Base-by-base conservation (phyloP, 495 filamentous ascomycete species). In the Penicillium waksmanii region DNA sequence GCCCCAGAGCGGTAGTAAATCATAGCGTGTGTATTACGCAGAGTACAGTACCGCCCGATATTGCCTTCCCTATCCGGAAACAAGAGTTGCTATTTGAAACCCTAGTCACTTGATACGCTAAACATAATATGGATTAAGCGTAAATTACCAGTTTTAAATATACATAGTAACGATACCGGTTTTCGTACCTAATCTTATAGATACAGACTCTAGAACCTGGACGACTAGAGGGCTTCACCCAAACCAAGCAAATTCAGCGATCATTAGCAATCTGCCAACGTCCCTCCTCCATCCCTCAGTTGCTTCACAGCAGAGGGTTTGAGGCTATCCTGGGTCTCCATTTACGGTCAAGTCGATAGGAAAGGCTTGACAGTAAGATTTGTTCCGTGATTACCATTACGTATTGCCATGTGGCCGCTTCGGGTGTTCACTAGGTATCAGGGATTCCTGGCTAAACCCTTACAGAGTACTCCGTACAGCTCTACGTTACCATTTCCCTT, bases 381-480 rank as follows among this genome's bases (percentile, higher is more conserved):
- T 63, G 51, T 63, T 63, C 58, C 51, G 55, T 51, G 55, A 47
- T 51, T 34, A 52, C 40, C 18, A 58, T 58, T 33, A 55, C 55
- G 58, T 55, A 58, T 63, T 35, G 51, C 51, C 47, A 63, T 63
- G 60, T 55, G 55, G 60, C 55, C 51, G 46, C 34, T 63, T 58
- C 51, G 42, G 55, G 34, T 58, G 27, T 57, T 64, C 25, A 64
- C 56, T 64, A 56, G 61, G 56, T 48, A 64, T 64, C 35, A 64
- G 56, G 21, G 36, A 56, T 63, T 34, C 55, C 55, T 53, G 56
- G 51, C 56, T 63, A 63, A 63, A 51, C 55, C 25, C 25, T n/a
- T n/a, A n/a, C n/a, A n/a, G n/a, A n/a, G n/a, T n/a, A n/a, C n/a
- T n/a, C n/a, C n/a, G n/a, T n/a, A n/a, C n/a, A n/a, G n/a, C n/a